Evolutionary conservation across 306 rosid species (phyloP).

Genomic region (Prunus campanulata): DNA sequence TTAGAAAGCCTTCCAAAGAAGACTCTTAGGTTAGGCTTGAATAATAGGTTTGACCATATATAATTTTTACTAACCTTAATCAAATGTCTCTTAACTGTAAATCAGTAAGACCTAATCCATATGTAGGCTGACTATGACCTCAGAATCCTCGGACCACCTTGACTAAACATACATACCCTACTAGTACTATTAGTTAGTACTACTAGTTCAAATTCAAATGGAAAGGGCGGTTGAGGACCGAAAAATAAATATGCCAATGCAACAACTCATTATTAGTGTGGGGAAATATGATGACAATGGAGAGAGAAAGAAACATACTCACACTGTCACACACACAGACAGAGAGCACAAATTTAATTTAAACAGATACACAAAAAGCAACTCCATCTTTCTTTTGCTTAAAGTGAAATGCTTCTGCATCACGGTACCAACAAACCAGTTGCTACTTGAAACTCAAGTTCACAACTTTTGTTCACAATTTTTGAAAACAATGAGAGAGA

Average conservation of each 20-base stretch:
- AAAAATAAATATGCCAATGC: neutral
- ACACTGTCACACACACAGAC: too few species aligned
- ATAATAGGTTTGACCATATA: neutral
- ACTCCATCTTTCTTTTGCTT: neutral
- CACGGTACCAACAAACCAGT: neutral
- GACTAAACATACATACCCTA: neutral
- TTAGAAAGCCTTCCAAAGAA: neutral
- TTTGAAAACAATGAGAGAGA: neutral
- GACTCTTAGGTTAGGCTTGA: too few species aligned
- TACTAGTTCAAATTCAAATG: conserved; percentile 4
- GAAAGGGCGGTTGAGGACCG: conserved; percentile 3
- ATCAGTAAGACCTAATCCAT: neutral
- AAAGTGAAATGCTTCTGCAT: neutral
- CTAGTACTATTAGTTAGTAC: neutral
- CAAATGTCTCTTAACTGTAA: neutral
- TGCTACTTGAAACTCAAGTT: neutral
- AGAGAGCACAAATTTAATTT: neutral
- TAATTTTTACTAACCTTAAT: neutral
- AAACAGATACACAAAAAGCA: neutral
- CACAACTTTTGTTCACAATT: neutral
- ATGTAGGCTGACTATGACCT: neutral
- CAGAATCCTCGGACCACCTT: neutral
- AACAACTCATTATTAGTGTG: neutral
- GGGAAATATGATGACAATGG: conserved; percentile 12
- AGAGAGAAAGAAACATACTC: neutral